Base-by-base conservation (phyloP, 2,329 filamentous ascomycete species). In the Cytospora schulzeri region DNA sequence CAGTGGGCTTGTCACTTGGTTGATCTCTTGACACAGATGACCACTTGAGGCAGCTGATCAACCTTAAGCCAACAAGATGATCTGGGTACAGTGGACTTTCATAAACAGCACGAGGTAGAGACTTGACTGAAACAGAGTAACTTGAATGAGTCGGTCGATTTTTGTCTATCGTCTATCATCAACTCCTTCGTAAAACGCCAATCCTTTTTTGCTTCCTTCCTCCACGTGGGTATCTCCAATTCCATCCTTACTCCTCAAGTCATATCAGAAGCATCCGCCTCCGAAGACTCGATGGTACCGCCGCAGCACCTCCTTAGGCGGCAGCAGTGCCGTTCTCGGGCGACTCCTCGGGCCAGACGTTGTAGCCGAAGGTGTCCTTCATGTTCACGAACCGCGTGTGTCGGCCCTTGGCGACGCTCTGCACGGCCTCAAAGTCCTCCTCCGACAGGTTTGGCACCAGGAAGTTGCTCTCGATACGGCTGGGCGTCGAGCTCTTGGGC, bases 311-410 rank as follows among this genome's bases (percentile, higher is more conserved):
- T n/a, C 52, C 26, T 64, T 38, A 64, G 50, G 62, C 65, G 24
- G 41, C 62, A 26, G 65, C 35, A n/a, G 58, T 67, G 17, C 65
- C 62, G 31, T 58, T 51, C 55, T 65, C 58, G 4, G n/a, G 19
- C n/a, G 65, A 64, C 78, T 88, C 85, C 71, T 88, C 84, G 0
- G 86, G 81, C 87, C 86, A 89, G 57, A 91, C 84, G 70, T 92
- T 81, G 73, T 90, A 91, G 8, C 90, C 90, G 75, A 92, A 92
- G 1, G 88, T 91, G 69, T 91, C 89, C 82, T 91, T 92, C 89
- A 92, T 92, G 79, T 92, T 91, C 65, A 92, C 89, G 72, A 92
- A 92, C 45, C 90, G 85, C 29, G 83, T 85, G 75, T 90, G 86
- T 59, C 89, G 82, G 41, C 86, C 86, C 73, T 85, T 81, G 1